phyloP scores from a whole-genome alignment of 148 eudicot species.

The Beta vulgaris region DNA sequence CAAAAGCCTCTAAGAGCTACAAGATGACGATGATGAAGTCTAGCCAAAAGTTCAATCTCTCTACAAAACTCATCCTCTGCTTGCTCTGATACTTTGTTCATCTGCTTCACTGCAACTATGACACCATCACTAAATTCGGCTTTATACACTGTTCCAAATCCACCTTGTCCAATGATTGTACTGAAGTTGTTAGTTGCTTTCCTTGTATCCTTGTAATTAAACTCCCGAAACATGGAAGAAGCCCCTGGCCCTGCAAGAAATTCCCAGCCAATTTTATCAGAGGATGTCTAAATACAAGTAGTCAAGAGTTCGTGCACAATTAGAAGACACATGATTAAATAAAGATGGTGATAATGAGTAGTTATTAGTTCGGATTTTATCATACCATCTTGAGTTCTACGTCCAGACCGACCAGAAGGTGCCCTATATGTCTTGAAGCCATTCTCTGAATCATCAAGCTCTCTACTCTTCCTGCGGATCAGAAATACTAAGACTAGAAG shows the following conservation, averaged over 20 bases:
- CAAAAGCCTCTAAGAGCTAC: slow-evolving; percentile 91
- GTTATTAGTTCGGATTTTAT: neutral
- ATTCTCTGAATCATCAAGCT: slow-evolving; percentile 56
- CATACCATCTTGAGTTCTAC: slow-evolving; percentile 73
- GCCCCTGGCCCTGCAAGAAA: slow-evolving; percentile 70
- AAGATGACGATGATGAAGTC: slow-evolving; percentile 97
- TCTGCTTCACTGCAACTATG: slow-evolving; percentile 75
- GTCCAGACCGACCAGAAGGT: slow-evolving; percentile 39
- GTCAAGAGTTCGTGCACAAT: neutral
- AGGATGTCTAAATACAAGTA: neutral
- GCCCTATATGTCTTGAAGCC: slow-evolving; percentile 41
- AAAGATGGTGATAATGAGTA: neutral
- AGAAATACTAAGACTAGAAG: slow-evolving; percentile 54
- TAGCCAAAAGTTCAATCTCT: slow-evolving; percentile 91
- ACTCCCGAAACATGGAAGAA: slow-evolving; percentile 63
- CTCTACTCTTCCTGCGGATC: slow-evolving; percentile 64
- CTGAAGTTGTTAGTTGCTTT: slow-evolving; percentile 74
- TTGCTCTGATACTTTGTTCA: slow-evolving; percentile 84
- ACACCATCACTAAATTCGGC: slow-evolving; percentile 69
- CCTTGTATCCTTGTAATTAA: slow-evolving; percentile 76
- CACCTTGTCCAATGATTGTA: slow-evolving; percentile 84
- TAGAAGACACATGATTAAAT: neutral
- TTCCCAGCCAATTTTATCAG: neutral
- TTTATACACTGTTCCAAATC: slow-evolving; percentile 87
- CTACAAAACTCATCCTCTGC: slow-evolving; percentile 89